Conservation (phyloP, 169 alveolate genomes). For the Cryptosporidium canis region DNA sequence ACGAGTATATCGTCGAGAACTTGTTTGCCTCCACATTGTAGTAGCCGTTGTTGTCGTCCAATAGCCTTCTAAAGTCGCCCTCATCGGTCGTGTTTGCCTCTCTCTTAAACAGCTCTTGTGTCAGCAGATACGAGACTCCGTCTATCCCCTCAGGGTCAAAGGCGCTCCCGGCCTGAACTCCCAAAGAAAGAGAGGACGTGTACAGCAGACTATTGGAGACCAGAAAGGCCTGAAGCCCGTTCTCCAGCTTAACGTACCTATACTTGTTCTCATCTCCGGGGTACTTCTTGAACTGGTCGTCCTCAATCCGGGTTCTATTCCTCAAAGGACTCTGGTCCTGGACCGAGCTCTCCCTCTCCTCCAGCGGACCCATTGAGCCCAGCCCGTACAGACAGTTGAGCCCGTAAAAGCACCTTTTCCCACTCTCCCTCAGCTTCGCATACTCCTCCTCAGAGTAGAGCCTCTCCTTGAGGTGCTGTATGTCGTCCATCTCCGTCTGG, state of each 20-base stretch:
- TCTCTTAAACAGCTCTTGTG: constrained; percentile 22
- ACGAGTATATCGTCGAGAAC: constrained; percentile 21
- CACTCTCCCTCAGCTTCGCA: constrained; percentile 13
- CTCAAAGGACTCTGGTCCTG: background rate
- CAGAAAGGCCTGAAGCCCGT: constrained; percentile 13
- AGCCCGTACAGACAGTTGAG: constrained; percentile 18
- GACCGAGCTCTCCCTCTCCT: background rate
- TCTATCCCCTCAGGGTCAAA: constrained; percentile 1
- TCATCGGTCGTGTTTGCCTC: background rate
- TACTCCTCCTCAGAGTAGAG: constrained; percentile 18
- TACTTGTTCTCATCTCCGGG: constrained; percentile 33
- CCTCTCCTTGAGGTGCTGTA: background rate
- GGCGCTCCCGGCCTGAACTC: constrained; percentile 27
- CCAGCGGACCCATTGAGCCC: background rate
- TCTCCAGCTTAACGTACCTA: background rate
- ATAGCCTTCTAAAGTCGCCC: constrained; percentile 1
- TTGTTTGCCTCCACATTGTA: constrained; percentile 15
- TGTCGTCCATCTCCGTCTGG: background rate
- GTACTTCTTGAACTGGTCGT: background rate
- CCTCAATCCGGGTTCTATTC: background rate
- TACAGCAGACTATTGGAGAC: constrained; percentile 24
- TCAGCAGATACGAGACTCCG: constrained; percentile 21
- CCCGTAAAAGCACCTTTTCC: constrained; percentile 28
- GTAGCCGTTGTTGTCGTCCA: constrained; percentile 42
- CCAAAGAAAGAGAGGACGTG: constrained; percentile 33